These are phyloP conservation scores for Houttuynia cordata DNA, from an alignment of 164 flowering plant genomes.

Conservation along the genomic window DNA sequence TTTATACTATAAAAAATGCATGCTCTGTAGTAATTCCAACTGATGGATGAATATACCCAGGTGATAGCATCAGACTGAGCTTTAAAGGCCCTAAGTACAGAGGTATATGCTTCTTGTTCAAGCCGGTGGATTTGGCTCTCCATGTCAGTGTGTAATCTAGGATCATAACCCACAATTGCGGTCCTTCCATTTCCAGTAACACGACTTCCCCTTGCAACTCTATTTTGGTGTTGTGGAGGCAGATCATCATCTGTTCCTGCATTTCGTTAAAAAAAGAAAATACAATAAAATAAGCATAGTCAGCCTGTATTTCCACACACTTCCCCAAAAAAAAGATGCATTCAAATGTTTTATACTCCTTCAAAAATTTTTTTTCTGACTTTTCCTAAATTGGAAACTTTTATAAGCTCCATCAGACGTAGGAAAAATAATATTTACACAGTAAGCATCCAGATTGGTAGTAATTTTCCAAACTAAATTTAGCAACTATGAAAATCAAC, in stretches of 20 bases:
- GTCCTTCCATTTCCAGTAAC: slow-evolving; percentile 70
- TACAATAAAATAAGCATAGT: not conserved
- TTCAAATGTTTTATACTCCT: not conserved
- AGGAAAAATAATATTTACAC: not conserved
- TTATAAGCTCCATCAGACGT: not conserved
- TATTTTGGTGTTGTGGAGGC: slow-evolving; percentile 73
- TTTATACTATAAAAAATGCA: no score
- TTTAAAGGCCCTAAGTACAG: slow-evolving; percentile 86
- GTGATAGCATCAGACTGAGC: slow-evolving; percentile 95
- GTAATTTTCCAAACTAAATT: no score
- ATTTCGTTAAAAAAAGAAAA: slow-evolving; percentile 5
- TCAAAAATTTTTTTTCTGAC: not conserved
- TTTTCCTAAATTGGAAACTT: not conserved
- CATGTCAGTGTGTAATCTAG: slow-evolving; percentile 47
- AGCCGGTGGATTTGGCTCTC: slow-evolving; percentile 69
- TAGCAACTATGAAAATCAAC: no score
- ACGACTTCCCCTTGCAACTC: slow-evolving; percentile 52
- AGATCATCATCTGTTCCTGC: slow-evolving; percentile 76
- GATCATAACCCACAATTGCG: slow-evolving; percentile 30
- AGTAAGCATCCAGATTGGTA: no score
- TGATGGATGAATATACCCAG: slow-evolving; percentile 46
- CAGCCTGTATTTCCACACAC: not conserved
- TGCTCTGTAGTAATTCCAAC: no score
- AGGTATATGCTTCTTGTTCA: slow-evolving; percentile 81
- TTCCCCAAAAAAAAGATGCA: not conserved